A percentile compares a stretch with the other conserved stretches of the same genome.
Conservation (phyloP, 257 asterid species). For the Nicotiana noctiflora region DNA sequence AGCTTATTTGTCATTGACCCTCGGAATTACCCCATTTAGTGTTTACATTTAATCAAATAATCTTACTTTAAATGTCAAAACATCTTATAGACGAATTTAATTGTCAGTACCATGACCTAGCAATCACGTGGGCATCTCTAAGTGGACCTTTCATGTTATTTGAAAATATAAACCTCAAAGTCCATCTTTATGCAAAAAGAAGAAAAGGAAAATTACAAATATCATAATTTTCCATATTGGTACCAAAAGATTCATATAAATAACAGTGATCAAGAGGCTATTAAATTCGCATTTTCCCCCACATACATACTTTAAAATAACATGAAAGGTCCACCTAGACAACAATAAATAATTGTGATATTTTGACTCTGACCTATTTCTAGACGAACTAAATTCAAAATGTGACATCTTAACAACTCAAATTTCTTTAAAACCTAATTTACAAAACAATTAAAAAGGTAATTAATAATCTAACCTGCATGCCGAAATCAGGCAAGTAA, state of each 20-base stretch:
- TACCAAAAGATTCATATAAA: not conserved
- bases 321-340: not conserved
- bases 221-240: not conserved
- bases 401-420: not conserved
- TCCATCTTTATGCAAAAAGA: not conserved
- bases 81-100: too few relatives aligned
- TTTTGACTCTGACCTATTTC: not conserved
- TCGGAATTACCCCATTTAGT: too few relatives aligned
- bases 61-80: too few relatives aligned
- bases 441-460: not conserved
- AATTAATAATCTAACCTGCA: constrained; percentile 3
- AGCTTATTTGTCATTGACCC: too few relatives aligned
- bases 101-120: too few relatives aligned
- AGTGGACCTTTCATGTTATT: too few relatives aligned
- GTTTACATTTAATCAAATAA: too few relatives aligned
- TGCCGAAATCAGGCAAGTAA: not conserved
- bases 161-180: not conserved
- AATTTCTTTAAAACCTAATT: not conserved
- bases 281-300: too few relatives aligned
- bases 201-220: too few relatives aligned
- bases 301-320: too few relatives aligned
- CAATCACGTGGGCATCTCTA: too few relatives aligned
- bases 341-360: not conserved
- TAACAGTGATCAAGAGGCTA: not conserved
- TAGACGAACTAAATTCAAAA: not conserved